These are phyloP conservation scores for Clitopilus hobsonii DNA, from an alignment of 768 basidiomycete genomes.

Conservation along the genomic window DNA sequence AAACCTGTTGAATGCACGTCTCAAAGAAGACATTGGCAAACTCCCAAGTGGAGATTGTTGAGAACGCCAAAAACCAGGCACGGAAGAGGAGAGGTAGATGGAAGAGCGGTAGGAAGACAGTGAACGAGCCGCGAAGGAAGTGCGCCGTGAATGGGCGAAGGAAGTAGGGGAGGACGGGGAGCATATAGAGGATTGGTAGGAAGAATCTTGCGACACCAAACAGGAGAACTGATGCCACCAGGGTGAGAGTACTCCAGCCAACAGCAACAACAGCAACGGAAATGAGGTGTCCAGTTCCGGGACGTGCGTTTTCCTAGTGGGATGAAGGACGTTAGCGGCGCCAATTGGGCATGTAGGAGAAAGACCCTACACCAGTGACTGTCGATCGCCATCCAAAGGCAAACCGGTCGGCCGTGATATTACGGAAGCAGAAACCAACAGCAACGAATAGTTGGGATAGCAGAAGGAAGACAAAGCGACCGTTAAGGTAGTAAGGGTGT, in stretches of 20 bases:
- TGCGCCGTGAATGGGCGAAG: slow-evolving; percentile 62
- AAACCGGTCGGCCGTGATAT: slow-evolving; percentile 60
- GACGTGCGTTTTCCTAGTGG: slow-evolving; percentile 2
- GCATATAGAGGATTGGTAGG: slow-evolving; percentile 46
- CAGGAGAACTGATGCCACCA: slow-evolving; percentile 26
- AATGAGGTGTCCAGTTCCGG: slow-evolving; percentile 16
- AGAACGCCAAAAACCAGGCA: slow-evolving; percentile 45
- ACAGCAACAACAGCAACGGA: slow-evolving; percentile 30
- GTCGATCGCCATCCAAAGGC: slow-evolving; percentile 36
- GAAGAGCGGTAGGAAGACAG: slow-evolving; percentile 41
- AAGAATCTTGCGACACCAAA: slow-evolving; percentile 45
- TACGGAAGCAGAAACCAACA: slow-evolving; percentile 45
- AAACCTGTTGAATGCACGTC: slow-evolving; percentile 50
- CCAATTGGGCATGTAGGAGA: slow-evolving; percentile 2
- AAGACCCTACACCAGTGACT: neutral
- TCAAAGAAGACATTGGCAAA: slow-evolving; percentile 58
- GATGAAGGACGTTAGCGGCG: slow-evolving; percentile 10
- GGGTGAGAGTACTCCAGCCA: slow-evolving; percentile 30
- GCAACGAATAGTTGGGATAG: slow-evolving; percentile 48
- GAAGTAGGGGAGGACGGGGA: slow-evolving; percentile 47
- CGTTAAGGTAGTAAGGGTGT: slow-evolving; percentile 72
- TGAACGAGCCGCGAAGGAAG: slow-evolving; percentile 56
- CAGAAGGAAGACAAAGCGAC: slow-evolving; percentile 56
- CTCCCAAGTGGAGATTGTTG: slow-evolving; percentile 61
- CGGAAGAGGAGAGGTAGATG: slow-evolving; percentile 41